Evolutionary conservation across 257 asterid genomes (phyloP), one percentile per base, ranked within the genome.

Genomic region (Gentiana macrophylla): DNA sequence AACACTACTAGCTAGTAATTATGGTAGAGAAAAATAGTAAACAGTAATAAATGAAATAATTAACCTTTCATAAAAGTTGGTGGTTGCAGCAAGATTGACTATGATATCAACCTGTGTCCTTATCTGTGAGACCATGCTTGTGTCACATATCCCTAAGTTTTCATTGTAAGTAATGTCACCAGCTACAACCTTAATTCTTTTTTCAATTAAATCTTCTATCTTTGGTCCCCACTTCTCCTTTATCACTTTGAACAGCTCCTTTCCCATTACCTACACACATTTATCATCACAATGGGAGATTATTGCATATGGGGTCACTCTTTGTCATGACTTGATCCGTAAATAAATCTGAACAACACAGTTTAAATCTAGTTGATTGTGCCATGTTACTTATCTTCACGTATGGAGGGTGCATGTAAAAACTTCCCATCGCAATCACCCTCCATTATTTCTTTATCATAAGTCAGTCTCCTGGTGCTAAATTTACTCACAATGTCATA

Each of bases 21-120:
- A n/a, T 43, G 33, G 9, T 12, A 8, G 12, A 34, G 1, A 35
- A 12, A 12, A 45, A 43, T 1, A 24, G 3, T 45, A 15, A 15
- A 15, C 24, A 3, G 6, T n/a, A 12, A 44, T 59, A 3, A 44
- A 44, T 33, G 33, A 12, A 33, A 33, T 24, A 33, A 62, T 0
- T 32, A 52, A 89, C 98, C 96, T 86, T 70, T 91, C 96, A 62
- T 91, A 94, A 59, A 91, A 91, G 52, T 84, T 79, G 55, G 98
- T 91, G 1, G 84, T 87, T 61, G 98, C 98, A 59, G 98, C 98
- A 61, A 87, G 66, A 64, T 91, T 91, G 49, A 87, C 74, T 1
- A 91, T 95, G 64, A 87, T 80, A 57, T 86, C 96, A 32, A 86
- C 79, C 69, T 80, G 62, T 54, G 56, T 71, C 82, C 81, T 79